These are phyloP conservation scores for Lactarius sp. DNA, from an alignment of 768 basidiomycete species.

Conservation along the genomic window DNA sequence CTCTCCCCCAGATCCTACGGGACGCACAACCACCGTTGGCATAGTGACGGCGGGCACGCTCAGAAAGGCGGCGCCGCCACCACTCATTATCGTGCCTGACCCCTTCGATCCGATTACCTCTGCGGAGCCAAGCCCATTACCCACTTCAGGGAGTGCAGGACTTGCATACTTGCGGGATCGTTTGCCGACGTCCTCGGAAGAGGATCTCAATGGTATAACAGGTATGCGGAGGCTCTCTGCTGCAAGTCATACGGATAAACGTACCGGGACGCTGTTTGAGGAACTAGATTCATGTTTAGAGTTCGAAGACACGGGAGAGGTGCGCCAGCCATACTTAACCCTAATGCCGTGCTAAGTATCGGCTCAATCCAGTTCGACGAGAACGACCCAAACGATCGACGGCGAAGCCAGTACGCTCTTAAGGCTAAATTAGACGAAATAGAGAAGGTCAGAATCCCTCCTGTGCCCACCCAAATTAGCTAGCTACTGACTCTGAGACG, in stretches of 20 bases:
- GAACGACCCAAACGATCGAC: conserved; percentile 66
- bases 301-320: conserved; percentile 39
- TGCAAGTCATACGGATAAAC: conserved; percentile 33
- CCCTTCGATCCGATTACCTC: conserved; percentile 34
- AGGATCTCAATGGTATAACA: conserved; percentile 19
- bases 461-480: background rate
- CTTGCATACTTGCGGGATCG: conserved; percentile 46
- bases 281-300: conserved; percentile 43
- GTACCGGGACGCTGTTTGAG: conserved; percentile 44
- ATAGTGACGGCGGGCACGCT: conserved; percentile 18
- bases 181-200: conserved; percentile 23
- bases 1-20: conserved; percentile 31
- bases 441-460: conserved; percentile 48
- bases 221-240: conserved; percentile 15
- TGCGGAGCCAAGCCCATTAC: conserved; percentile 35
- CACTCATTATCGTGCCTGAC: conserved; percentile 38
- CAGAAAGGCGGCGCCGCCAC: conserved; percentile 51
- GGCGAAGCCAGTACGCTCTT: conserved; percentile 72
- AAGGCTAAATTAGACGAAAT: conserved; percentile 74
- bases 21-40: conserved; percentile 32
- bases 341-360: conserved; percentile 22
- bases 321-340: conserved; percentile 10
- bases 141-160: conserved; percentile 35
- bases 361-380: conserved; percentile 50
- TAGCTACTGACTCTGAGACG: background rate